Base-by-base conservation (phyloP, 306 rosid species). In the Prosopis cineraria region DNA sequence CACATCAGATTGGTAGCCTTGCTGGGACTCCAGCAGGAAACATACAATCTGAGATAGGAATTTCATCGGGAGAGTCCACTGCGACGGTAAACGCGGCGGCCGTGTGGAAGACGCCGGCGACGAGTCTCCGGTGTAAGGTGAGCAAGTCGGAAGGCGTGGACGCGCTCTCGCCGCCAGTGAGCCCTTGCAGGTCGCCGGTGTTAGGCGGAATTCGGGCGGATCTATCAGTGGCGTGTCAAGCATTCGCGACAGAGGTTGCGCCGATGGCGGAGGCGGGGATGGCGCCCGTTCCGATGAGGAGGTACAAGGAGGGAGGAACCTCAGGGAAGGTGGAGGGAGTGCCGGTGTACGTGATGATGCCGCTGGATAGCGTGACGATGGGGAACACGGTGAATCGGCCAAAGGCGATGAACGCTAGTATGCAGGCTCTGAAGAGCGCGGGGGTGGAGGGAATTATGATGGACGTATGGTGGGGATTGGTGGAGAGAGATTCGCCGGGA, bases 391-490 rank as follows among this genome's bases (percentile, higher is more conserved):
- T 96, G 90, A 87, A 89, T 7, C 45, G 97, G 85, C 86, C 30
- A 87, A 93, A 90, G 80, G 98, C 99, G 80, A 80, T 96, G 93
- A 90, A 89, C 79, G 97, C 87, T 62, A 95, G 97, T 70, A 83
- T 96, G 75, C 87, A 86, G 62, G 98, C 98, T 71, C 40, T 96
- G 87, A 93, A 84, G 91, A 91, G 98, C 80, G 96, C 99, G 0
- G 99, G 98, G 1, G 99, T 91, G 3, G 97, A 96, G 74, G 98
- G 99, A 9, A 67, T 96, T 3, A 96, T 96, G 99, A 85, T 96
- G 90, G 99, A 96, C 50, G 98, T 96, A 78, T 96, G 99, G 99
- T 96, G 99, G 99, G 99, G 99, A 8, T 29, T 96, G 90, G 99
- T 96, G 70, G 98, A 96, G 90, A 82, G 90, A 16, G 98, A 93